Evolutionary conservation across 2,329 filamentous ascomycete genomes (phyloP), one percentile per base, ranked within the genome.

Genomic region (Calonectria montana): DNA sequence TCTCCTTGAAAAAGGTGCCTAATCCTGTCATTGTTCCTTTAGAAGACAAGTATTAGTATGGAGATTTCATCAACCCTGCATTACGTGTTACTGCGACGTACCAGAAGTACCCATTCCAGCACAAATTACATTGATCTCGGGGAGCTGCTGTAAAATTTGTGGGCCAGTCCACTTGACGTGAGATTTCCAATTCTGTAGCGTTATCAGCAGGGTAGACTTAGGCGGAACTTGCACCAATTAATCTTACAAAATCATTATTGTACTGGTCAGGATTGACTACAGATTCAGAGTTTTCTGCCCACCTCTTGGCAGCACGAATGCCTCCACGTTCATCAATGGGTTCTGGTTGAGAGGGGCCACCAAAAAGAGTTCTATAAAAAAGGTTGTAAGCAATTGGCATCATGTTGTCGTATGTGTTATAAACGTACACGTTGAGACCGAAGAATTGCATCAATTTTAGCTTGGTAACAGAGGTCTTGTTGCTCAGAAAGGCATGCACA

Each of bases 401-500:
- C 21, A n/a, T 13, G 21, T 21, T 18, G 23, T 16, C 2, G 2
- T 25, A 7, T 23, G 9, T 16, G n/a, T 21, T 1, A 9, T 27
- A 15, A 8, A 59, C 53, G 7, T 25, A 59, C 53, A 59, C 37
- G 21, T 59, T 59, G 3, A 59, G 53, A 12, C 53, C 53, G 10
- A 59, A 59, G 31, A 59, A 59, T 15, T 59, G 53, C 53, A 59
- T 59, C 21, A 59, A 16, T 23, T 39, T 59, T 2, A 59, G 18
- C 29, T 59, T 59, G 31, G 53, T 35, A 27, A 21, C n/a, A 4
- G 53, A 59, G 8, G 53, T 59, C 21, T 59, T 59, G 3, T 59
- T 59, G 21, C 53, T 59, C 2, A 59, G 21, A 8, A 59, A 59
- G 16, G 53, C 53, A 35, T 59, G n/a, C 7, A 37, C 86, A 71